Base-by-base conservation (phyloP, 2,329 filamentous ascomycete genomes). In the Aspergillus ochraceoroseus region DNA sequence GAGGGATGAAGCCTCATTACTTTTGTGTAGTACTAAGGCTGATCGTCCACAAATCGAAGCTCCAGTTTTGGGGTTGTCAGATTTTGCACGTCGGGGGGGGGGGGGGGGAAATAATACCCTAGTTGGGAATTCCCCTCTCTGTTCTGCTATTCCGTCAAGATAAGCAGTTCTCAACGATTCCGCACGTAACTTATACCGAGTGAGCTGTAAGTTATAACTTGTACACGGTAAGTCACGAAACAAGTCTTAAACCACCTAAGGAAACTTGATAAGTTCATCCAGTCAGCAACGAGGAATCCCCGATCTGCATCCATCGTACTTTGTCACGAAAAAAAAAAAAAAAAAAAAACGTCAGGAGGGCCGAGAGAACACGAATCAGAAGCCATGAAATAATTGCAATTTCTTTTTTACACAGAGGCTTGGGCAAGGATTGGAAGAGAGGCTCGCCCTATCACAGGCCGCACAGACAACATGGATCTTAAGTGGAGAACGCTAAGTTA, bases 281-380 rank as follows among this genome's bases (percentile, higher is more conserved):
- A 50, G 40, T 52, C 23, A 41, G 31, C 42, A 25, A 8, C 13
- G 35, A 22, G 27, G 29, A 41, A 39, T 26, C 22, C n/a, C 32
- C 44, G 43, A 50, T 48, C 49, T 48, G 45, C 51, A 45, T 18
- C 13, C 47, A 52, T 15, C 17, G 51, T 52, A 51, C 49, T 53
- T 52, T 53, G 49, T 51, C 47, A 53, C 45, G 42, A 44, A 40
- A 43, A n/a, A n/a, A n/a, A n/a, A n/a, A n/a, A n/a, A n/a, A n/a
- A n/a, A n/a, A n/a, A n/a, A n/a, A 42, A 48, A 46, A 34, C 26
- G 38, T 44, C 32, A 47, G 44, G 41, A 44, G 37, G 39, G 9
- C n/a, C n/a, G n/a, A 13, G n/a, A 5, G 31, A 11, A 29, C 32
- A 14, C 49, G 38, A 53, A 53, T 52, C 36, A 43, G 15, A 38